These are phyloP conservation scores for Erysimum cheiranthoides DNA, from an alignment of 345 rosid species.

Conservation along the genomic window DNA sequence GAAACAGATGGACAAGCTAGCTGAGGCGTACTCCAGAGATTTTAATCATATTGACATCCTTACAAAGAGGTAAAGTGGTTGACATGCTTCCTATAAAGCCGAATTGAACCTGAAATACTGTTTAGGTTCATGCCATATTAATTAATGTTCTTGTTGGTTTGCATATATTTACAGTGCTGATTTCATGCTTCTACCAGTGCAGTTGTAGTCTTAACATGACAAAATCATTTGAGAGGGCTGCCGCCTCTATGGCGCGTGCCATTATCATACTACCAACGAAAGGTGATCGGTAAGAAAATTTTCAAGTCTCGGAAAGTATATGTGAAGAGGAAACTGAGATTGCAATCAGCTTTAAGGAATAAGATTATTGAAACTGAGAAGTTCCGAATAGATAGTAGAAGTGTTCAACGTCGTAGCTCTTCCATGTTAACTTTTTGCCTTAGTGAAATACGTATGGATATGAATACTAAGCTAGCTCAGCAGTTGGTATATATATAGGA, in stretches of 20 bases:
- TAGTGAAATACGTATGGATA: background rate
- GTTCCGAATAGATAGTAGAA: background rate
- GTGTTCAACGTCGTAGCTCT: background rate
- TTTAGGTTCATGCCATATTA: constrained; percentile 3
- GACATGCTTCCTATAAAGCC: background rate
- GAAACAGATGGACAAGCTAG: constrained; percentile 89
- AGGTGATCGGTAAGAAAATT: constrained; percentile 69
- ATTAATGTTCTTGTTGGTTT: background rate
- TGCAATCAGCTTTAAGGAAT: background rate
- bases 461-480: constrained; percentile 8
- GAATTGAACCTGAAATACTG: constrained; percentile 19
- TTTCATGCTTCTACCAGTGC: constrained; percentile 50
- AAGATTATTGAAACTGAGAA: constrained; percentile 13
- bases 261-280: constrained; percentile 85
- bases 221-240: constrained; percentile 89
- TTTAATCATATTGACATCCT: constrained; percentile 86
- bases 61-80: constrained; percentile 71
- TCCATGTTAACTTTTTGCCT: background rate
- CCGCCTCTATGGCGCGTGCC: constrained; percentile 86
- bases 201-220: constrained; percentile 95
- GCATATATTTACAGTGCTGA: constrained; percentile 27
- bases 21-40: constrained; percentile 78
- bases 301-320: constrained; percentile 8
- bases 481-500: constrained; percentile 3
- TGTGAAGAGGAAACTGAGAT: background rate